Conservation (phyloP, 2,329 filamentous ascomycete species). For the Diaporthe vexans region DNA sequence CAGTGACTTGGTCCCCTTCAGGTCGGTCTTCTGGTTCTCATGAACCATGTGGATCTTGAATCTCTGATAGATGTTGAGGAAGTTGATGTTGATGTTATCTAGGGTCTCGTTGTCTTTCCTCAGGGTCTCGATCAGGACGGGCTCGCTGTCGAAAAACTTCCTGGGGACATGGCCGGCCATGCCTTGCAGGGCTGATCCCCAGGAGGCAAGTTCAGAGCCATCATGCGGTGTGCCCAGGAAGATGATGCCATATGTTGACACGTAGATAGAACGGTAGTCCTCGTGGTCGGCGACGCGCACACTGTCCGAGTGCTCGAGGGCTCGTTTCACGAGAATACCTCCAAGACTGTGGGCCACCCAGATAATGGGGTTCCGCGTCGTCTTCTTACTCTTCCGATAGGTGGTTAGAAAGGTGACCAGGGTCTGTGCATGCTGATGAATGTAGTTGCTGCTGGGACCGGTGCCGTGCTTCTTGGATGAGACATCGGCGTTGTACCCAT, state of each 20-base stretch:
- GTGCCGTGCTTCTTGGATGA: slow-evolving; percentile 65
- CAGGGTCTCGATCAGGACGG: slow-evolving; percentile 77
- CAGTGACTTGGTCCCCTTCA: slow-evolving; percentile 70
- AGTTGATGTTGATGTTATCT: slow-evolving; percentile 80
- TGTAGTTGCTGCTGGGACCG: slow-evolving; percentile 73
- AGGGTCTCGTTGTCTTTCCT: slow-evolving; percentile 81
- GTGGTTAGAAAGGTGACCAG: slow-evolving; percentile 73
- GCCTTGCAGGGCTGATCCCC: slow-evolving; percentile 76
- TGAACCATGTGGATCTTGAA: slow-evolving; percentile 84
- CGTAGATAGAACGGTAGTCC: slow-evolving; percentile 76
- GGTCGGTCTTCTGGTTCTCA: slow-evolving; percentile 78
- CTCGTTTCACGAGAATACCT: slow-evolving; percentile 79
- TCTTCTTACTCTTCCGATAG: slow-evolving; percentile 71
- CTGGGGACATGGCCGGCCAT: slow-evolving; percentile 77
- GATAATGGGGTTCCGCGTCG: slow-evolving; percentile 76
- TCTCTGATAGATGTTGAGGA: slow-evolving; percentile 77
- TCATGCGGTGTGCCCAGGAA: slow-evolving; percentile 84
- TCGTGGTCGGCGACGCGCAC: slow-evolving; percentile 71
- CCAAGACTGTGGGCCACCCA: slow-evolving; percentile 83
- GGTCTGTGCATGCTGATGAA: slow-evolving; percentile 80
- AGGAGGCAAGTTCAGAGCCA: slow-evolving; percentile 77
- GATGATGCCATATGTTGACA: slow-evolving; percentile 82
- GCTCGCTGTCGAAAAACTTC: slow-evolving; percentile 76
- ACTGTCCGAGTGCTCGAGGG: slow-evolving; percentile 76
- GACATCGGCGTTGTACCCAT: slow-evolving; percentile 81